phyloP scores from a whole-genome alignment of 2,329 filamentous ascomycete genomes.

The Xylaria hypoxylon region DNA sequence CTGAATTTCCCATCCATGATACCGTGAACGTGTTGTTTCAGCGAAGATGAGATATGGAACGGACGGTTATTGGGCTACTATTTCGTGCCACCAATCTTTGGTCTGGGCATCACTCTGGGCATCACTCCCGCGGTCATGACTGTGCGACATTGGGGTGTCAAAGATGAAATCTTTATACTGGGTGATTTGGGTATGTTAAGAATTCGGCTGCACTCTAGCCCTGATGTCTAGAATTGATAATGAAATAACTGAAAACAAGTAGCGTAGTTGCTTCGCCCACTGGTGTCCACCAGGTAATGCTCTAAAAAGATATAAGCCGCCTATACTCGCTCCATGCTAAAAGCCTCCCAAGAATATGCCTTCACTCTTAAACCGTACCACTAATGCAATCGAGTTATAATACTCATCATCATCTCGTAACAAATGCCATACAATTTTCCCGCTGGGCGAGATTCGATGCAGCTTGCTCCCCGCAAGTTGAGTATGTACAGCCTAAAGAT shows the following conservation, averaged over 20 bases:
- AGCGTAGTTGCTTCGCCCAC: slow-evolving; percentile 4
- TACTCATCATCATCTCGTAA: slow-evolving; percentile 34
- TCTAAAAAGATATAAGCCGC: slow-evolving; percentile 21
- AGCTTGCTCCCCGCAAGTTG: slow-evolving; percentile 8
- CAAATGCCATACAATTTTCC: slow-evolving; percentile 15
- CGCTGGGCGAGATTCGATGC: not conserved
- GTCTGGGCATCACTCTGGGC: no score
- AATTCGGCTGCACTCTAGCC: slow-evolving; percentile 3
- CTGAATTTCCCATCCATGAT: no score
- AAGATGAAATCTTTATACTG: not conserved
- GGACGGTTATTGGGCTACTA: no score
- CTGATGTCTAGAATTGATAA: slow-evolving; percentile 23
- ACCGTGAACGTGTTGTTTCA: no score
- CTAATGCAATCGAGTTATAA: slow-evolving; percentile 27
- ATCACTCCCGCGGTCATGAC: no score
- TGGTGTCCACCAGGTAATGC: slow-evolving; percentile 23
- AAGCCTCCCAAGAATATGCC: slow-evolving; percentile 24
- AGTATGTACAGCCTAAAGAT: slow-evolving; percentile 4
- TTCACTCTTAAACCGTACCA: slow-evolving; percentile 12
- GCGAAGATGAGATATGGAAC: no score
- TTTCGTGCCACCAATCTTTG: no score
- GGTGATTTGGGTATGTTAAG: not conserved
- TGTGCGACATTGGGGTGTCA: no score
- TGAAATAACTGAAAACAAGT: slow-evolving; percentile 21
- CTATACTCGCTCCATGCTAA: slow-evolving; percentile 32